Evolutionary conservation across 1,139 yeast genomes (phyloP), one percentile per base, ranked within the genome.

Genomic region (Nakaseomyces bracarensis): DNA sequence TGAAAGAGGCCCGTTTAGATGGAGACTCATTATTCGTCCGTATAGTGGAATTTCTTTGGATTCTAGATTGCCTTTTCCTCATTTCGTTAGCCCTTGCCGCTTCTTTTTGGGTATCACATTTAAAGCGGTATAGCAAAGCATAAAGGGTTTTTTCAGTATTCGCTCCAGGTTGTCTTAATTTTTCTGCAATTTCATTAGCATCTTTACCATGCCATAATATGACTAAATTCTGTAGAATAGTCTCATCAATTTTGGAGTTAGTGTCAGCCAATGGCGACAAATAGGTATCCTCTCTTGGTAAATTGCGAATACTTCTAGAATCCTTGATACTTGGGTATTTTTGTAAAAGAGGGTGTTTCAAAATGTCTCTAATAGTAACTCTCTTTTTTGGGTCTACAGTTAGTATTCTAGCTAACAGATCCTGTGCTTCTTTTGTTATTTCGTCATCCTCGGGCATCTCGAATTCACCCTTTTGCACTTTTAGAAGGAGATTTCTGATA

Each of bases 381-480:
- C 98, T 75, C 48, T 74, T 64, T 43, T 65, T 66, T 11, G 97
- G 96, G 55, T 89, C 85, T 39, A 84, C 89, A 15, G 81, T 76
- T 50, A 91, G 72, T 75, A 91, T 84, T 49, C 69, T 70, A 40
- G 70, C 62, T 30, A 91, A 72, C 48, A 91, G 70, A 61, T 87
- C 93, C 47, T 62, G 64, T 2, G 93, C 89, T 52, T 82, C 89
- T 8, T 53, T 46, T 36, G 83, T 74, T 30, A 82, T 63, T 48
- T 82, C 82, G 36, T 75, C 72, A 44, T 81, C 79, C 29, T 73
- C 72, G 14, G 96, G 96, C 83, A 91, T 86, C 42, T 74, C 71
- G 60, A 79, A 91, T 54, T 77, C 75, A 22, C 98, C 99, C 46
- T 79, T 78, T 66, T 91, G 96, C 26, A 91, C 98, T 61, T 91